These are phyloP conservation scores for Epichloe typhina DNA, from an alignment of 2,329 filamentous ascomycete species.

Conservation along the genomic window DNA sequence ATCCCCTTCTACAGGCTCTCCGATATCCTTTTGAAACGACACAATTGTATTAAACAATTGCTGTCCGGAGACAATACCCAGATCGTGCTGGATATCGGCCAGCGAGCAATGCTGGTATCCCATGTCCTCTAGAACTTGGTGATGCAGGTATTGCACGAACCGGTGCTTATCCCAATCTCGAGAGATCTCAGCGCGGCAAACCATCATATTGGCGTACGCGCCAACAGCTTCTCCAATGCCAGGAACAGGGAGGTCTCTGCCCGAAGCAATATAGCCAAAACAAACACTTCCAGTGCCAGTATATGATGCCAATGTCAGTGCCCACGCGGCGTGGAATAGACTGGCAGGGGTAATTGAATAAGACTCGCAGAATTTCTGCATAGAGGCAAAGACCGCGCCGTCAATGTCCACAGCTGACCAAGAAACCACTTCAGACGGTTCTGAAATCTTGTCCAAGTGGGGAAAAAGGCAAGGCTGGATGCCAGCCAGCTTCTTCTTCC, in stretches of 20 bases:
- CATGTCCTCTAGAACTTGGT: conserved; percentile 31
- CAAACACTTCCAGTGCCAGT: conserved; percentile 33
- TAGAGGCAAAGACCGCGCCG: conserved; percentile 3
- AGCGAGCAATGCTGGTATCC: conserved; percentile 36
- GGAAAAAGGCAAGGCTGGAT: conserved; percentile 8
- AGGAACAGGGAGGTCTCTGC: conserved; percentile 36
- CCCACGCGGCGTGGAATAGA: conserved; percentile 39
- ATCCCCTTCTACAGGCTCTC: neutral
- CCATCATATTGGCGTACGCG: conserved; percentile 41
- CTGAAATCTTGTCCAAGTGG: neutral
- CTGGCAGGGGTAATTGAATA: conserved; percentile 33
- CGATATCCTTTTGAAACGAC: conserved; percentile 16
- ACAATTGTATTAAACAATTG: conserved; percentile 20
- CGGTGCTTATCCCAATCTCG: conserved; percentile 11
- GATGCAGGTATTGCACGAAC: conserved; percentile 24
- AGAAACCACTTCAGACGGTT: neutral
- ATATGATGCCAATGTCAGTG: conserved; percentile 33
- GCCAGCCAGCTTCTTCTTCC: conserved; percentile 5
- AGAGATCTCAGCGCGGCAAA: conserved; percentile 29
- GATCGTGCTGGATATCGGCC: conserved; percentile 28
- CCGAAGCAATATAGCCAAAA: conserved; percentile 41
- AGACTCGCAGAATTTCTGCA: conserved; percentile 21
- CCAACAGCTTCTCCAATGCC: conserved; percentile 36
- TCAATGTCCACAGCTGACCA: neutral
- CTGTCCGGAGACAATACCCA: conserved; percentile 10